Evolutionary conservation across 176 grass and related monocot genomes (phyloP).

Genomic region (Oryza glumipatula): DNA sequence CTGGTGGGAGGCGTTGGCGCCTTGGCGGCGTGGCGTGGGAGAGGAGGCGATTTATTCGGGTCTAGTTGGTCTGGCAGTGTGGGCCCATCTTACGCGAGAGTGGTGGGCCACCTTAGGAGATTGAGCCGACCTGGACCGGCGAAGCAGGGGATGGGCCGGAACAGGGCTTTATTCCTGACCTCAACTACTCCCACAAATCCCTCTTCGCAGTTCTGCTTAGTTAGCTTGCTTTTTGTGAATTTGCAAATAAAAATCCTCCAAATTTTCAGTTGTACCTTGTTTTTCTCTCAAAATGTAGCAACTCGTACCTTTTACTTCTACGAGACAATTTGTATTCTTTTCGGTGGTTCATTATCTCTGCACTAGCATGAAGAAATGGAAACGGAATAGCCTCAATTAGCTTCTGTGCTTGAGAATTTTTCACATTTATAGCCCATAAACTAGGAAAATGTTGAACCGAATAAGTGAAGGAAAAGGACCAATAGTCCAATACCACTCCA

Average conservation of each 20-base stretch:
- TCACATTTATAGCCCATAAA: not conserved
- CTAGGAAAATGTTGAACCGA: not conserved
- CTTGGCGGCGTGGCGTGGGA: not conserved
- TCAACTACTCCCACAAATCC: not conserved
- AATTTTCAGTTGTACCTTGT: not conserved
- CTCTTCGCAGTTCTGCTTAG: not conserved
- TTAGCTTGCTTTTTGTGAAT: not conserved
- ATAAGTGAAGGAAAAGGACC: not conserved
- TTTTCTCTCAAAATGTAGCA: not conserved
- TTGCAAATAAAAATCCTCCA: not conserved
- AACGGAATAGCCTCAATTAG: not conserved
- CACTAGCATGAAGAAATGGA: not conserved
- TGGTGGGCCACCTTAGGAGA: constrained; percentile 2
- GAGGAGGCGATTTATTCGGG: not conserved
- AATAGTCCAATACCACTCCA: not conserved
- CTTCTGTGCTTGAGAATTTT: not conserved
- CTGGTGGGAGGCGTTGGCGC: not conserved
- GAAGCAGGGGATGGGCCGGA: constrained; percentile 22
- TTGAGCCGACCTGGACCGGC: constrained; percentile 7
- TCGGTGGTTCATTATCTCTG: not conserved
- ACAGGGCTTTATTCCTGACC: not conserved
- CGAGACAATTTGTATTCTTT: not conserved
- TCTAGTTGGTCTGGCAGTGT: not conserved
- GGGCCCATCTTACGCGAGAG: constrained; percentile 19
- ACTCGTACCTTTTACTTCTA: no score